Base-by-base conservation (phyloP, 768 basidiomycete species). In the Boletales sp. region DNA sequence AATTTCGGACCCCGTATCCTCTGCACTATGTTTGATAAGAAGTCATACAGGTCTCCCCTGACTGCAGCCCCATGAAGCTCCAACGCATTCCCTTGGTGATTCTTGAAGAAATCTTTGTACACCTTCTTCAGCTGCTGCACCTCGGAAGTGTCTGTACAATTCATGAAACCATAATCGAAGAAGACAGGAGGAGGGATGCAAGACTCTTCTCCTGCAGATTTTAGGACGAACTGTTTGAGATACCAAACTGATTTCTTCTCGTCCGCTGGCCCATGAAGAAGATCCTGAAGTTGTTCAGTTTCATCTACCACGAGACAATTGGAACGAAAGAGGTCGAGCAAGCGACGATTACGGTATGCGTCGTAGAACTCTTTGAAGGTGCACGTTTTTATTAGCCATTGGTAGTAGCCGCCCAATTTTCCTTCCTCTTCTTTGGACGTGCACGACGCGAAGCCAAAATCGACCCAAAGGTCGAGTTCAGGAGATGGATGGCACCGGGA, bases 11-110 rank as follows among this genome's bases (percentile, higher is more conserved):
- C 60, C 41, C 63, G 59, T 27, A 47, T 18, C n/a, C 46, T 35
- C 48, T 53, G 50, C 29, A 64, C 62, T 36, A 54, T 50, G 9
- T 35, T 52, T 29, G 45, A 42, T 21, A 69, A 53, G 48, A 67
- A 68, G 36, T 57, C 50, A 37, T 61, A 67, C 8, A 72, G 52
- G 18, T 57, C 51, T 13, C 75, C 73, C 24, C 56, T 40, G n/a
- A 72, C 55, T 30, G 62, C 65, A 1, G 71, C 73, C 24, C 65
- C 49, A 47, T 75, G 72, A 17, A 77, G 63, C 27, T 59, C 55
- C 12, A 72, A 53, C 8, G 73, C 68, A 43, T 66, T 55, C 15
- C 47, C 59, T 10, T 56, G 30, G 3, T 42, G 44, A 13, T 55
- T 55, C 38, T 48, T 52, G 48, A 75, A 72, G 37, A 70, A 58